Base-by-base conservation (phyloP, 345 rosid species). In the Citrus unshiu region DNA sequence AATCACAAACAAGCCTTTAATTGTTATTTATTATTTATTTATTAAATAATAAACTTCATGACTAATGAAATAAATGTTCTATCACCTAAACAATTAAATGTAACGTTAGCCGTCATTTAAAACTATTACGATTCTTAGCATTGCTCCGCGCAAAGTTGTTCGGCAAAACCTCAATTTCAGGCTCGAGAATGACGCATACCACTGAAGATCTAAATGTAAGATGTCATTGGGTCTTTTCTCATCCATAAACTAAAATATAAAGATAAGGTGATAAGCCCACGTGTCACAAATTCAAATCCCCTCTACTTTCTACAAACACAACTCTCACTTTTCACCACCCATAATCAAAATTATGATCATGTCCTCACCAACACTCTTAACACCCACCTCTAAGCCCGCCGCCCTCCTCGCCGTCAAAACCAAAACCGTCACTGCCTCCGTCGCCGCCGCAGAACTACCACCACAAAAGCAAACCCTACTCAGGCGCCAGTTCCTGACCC, bases 261-360 rank as follows among this genome's bases (percentile, higher is more conserved):
- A 77, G 98, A 95, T 93, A 93, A 95, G 96, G 87, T 64, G 97
- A 93, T 95, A 95, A 93, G 97, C 72, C 83, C 87, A 91, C 97
- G 96, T 89, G 97, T 86, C 97, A 81, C 35, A 79, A 78, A 78
- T 75, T 72, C 80, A 85, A 27, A 64, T 77, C 76, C 66, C 79
- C 63, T 13, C 40, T 51, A 62, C 10, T 39, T 43, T 34, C 76
- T 32, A 67, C 66, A 59, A 51, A 73, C 76, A n/a, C 56, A 7
- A 40, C 81, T 61, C 69, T 66, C 46, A 72, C 63, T 58, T 18
- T 39, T 13, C 56, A 60, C 2, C 18, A 65, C n/a, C 77, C 9
- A 12, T 49, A 56, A 6, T 68, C 76, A 49, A 68, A 79, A 34
- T 78, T 80, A 70, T 72, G 56, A 27, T 79, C 82, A 92, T 93